These are phyloP conservation scores for Alternaria hordeiaustralica DNA, from an alignment of 2,329 filamentous ascomycete species.

Conservation along the genomic window DNA sequence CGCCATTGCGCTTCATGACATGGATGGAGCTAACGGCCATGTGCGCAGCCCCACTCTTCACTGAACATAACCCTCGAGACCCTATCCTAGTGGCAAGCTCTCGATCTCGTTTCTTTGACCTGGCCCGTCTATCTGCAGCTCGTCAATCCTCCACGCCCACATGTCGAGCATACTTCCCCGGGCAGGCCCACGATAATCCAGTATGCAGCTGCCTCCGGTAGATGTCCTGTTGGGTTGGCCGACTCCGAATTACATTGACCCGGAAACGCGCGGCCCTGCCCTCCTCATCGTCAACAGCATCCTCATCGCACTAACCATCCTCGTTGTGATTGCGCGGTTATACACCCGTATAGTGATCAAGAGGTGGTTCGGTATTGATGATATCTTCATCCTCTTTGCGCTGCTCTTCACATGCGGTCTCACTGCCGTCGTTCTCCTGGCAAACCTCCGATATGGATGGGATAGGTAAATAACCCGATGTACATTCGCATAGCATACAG, in stretches of 20 bases:
- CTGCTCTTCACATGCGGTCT: conserved; percentile 49
- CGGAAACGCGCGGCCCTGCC: conserved; percentile 48
- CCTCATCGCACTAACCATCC: conserved; percentile 46
- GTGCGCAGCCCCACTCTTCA: background rate
- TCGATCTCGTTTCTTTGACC: background rate
- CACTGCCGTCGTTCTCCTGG: conserved; percentile 50
- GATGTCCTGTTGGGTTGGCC: conserved; percentile 48
- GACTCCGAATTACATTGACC: conserved; percentile 50
- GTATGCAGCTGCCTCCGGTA: conserved; percentile 38
- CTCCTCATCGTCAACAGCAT: conserved; percentile 50
- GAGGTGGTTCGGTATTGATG: conserved; percentile 53
- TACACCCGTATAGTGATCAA: conserved; percentile 52
- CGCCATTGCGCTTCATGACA: conserved; percentile 1
- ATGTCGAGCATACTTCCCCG: conserved; percentile 9
- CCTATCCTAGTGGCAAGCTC: background rate
- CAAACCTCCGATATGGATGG: conserved; percentile 52
- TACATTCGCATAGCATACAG: background rate
- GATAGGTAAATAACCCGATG: conserved; percentile 6
- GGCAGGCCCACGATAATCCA: conserved; percentile 13
- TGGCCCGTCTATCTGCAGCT: background rate
- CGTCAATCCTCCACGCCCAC: background rate
- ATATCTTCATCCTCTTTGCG: conserved; percentile 50
- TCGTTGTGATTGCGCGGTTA: conserved; percentile 47
- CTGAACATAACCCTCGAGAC: conserved; percentile 4
- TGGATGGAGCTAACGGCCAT: conserved; percentile 3